Base-by-base conservation (phyloP, 148 eudicot species). In the Vaccinium vitisidaea region DNA sequence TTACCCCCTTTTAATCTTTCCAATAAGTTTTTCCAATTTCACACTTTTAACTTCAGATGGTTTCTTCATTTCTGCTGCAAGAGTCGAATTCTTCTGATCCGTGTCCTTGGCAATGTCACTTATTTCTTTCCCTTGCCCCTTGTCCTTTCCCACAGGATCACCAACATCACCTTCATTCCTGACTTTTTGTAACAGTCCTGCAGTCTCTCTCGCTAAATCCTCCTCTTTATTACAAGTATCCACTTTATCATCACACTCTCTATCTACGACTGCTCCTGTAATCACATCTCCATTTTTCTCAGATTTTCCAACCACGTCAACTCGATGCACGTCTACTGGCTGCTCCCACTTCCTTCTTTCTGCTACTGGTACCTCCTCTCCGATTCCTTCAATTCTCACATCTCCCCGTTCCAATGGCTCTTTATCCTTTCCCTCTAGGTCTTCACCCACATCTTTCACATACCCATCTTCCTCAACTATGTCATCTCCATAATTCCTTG, bases 391-490 rank as follows among this genome's bases (percentile, higher is more conserved):
- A 82, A 69, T 82, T 76, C 67, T 67, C 80, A 67, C 89, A 25
- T 84, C 87, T 16, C 65, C 61, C 61, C 76, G 88, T 84, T 89
- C 85, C 80, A 84, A 16, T 77, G 89, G 78, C 82, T 49, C 85
- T 58, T 59, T 75, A 80, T 86, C 85, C 23, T 90, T 86, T 21
- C 76, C 30, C 46, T 87, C 86, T 54, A 84, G n/a, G 79, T 70
- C 63, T 74, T 88, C 88, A 15, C 83, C 85, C 43, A 27, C 85
- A 84, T 91, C 90, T 76, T 87, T 92, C 85, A 84, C 89, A 15
- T 85, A 87, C 54, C 78, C 89, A 81, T 86, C 81, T 27, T 84
- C 88, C 84, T 89, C 85, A 53, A 84, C 71, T 30, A 30, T 86
- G 73, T 79, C 88, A 75, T 76, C 80, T 8, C 61, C 25, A 3